phyloP scores from a whole-genome alignment of 805 yeast genomes.

The Ogataea nitratoaversa region DNA sequence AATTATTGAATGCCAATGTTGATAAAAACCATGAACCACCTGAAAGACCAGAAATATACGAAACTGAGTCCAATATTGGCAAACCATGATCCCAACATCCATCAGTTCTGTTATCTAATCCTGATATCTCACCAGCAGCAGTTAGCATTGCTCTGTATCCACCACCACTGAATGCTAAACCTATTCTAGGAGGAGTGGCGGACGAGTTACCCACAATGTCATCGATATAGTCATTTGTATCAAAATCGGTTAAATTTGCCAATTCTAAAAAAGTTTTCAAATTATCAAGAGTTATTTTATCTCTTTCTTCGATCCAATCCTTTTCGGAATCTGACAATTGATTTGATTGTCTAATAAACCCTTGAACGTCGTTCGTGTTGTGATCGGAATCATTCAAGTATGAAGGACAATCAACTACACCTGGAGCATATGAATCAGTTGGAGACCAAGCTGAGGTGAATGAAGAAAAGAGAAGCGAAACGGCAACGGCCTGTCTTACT shows the following conservation, averaged over 20 bases:
- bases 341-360: constrained; percentile 43
- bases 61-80: constrained; percentile 70
- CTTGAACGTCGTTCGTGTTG: constrained; percentile 13
- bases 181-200: constrained; percentile 43
- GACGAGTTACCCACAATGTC: too few relatives aligned
- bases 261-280: constrained; percentile 43
- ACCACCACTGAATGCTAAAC: constrained; percentile 74
- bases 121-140: constrained; percentile 82
- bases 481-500: background rate
- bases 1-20: constrained; percentile 63
- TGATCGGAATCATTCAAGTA: constrained; percentile 19
- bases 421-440: constrained; percentile 59
- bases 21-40: constrained; percentile 86
- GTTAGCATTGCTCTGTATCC: constrained; percentile 85
- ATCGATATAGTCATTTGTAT: constrained; percentile 39
- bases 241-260: constrained; percentile 44
- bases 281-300: constrained; percentile 41
- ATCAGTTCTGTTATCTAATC: constrained; percentile 68
- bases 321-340: constrained; percentile 43
- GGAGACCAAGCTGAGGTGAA: constrained; percentile 44
- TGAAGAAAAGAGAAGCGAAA: background rate
- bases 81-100: constrained; percentile 50
- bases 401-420: constrained; percentile 49
- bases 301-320: constrained; percentile 49
- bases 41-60: constrained; percentile 72